Evolutionary conservation across 2,329 filamentous ascomycete species (phyloP).

Genomic region (Trichoderma cornu-damae): DNA sequence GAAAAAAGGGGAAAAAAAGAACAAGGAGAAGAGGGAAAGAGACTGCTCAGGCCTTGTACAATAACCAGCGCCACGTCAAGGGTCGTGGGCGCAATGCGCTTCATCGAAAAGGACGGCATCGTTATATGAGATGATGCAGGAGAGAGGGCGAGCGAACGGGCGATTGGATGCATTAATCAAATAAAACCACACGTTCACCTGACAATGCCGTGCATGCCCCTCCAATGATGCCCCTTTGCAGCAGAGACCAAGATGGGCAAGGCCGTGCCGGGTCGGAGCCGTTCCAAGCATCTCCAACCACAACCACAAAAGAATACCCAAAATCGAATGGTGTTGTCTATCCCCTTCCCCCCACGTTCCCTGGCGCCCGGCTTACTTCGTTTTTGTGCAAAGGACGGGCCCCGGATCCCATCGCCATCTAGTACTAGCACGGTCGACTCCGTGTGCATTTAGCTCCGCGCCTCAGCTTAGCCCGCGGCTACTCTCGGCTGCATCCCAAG

Average conservation of each 20-base stretch:
- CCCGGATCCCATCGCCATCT: neutral
- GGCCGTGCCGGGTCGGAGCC: slow-evolving; percentile 25
- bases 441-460: neutral
- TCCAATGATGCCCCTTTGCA: neutral
- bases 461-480: slow-evolving; percentile 21
- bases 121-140: neutral
- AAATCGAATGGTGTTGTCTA: no score
- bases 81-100: neutral
- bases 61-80: neutral
- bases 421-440: neutral
- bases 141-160: neutral
- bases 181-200: neutral
- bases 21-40: neutral
- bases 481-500: slow-evolving; percentile 22
- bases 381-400: no score
- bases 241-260: neutral
- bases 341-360: no score
- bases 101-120: neutral
- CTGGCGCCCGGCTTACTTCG: no score
- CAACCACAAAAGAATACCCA: no score
- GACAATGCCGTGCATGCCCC: slow-evolving; percentile 3
- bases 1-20: neutral
- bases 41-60: neutral
- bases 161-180: neutral
- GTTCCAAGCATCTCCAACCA: neutral